These are phyloP conservation scores for Diaporthe humulicola DNA, from an alignment of 2,329 filamentous ascomycete genomes.

Conservation along the genomic window DNA sequence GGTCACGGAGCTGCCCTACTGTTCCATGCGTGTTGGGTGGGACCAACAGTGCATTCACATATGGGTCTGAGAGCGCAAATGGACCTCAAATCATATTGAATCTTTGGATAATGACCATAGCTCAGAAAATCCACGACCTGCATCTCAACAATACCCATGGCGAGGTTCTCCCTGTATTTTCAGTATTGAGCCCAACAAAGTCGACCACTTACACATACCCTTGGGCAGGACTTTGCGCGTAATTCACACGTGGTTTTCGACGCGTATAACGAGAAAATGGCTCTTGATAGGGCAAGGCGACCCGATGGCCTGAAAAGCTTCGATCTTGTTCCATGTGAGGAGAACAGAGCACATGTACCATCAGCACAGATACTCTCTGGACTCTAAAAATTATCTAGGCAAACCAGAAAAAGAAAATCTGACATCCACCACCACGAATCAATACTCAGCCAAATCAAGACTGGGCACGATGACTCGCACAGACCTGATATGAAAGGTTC, in stretches of 20 bases:
- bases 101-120: background rate
- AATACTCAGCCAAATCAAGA: background rate
- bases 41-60: background rate
- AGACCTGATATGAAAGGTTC: background rate
- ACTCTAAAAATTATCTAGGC: background rate
- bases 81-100: background rate
- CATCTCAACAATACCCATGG: background rate
- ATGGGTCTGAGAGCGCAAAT: background rate
- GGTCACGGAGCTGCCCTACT: background rate
- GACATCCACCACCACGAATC: background rate
- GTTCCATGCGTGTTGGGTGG: background rate
- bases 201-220: background rate
- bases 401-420: background rate
- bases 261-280: background rate
- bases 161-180: conserved; percentile 3
- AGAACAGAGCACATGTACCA: background rate
- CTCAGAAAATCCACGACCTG: background rate
- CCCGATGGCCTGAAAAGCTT: background rate
- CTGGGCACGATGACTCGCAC: background rate
- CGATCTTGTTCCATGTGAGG: background rate
- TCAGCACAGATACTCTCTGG: background rate
- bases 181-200: background rate
- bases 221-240: conserved; percentile 4
- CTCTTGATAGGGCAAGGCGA: background rate
- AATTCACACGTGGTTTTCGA: conserved; percentile 7